Base-by-base conservation (phyloP, 139 green algal species). In the Closterium sp. region DNA sequence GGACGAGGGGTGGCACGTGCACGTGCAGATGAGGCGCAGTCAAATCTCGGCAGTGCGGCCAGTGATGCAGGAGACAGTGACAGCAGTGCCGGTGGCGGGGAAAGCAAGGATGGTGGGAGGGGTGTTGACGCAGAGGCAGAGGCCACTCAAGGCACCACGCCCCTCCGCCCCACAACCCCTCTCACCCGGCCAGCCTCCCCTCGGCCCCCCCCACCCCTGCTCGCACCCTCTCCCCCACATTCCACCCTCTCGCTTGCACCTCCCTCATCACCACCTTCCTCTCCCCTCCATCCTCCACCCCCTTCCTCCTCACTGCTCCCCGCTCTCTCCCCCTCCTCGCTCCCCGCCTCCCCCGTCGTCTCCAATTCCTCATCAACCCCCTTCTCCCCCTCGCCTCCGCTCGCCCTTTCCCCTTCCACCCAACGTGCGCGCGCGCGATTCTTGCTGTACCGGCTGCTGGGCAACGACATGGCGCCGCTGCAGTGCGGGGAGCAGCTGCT, bases 381-480 rank as follows among this genome's bases (percentile, higher is more conserved):
- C 25, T 19, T 19, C 12, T 4, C 12, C 55, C n/a, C 12, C 16
- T 19, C 4, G 16, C 55, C 55, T 19, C 23, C 43, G 8, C 43
- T 28, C 10, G 12, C 43, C 12, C 2, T 19, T 19, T 12, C 12
- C 4, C 55, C 55, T 19, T 19, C 7, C 55, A 1, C 23, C 55
- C 55, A n/a, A n/a, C 55, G 16, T 76, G 55, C 55, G 25, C 55
- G 16, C 16, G 55, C 55, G 55, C 55, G 55, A 16, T 88, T 91
- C 28, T 36, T 88, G 33, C 34, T 91, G 23, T 91, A 89, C 89
- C 35, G 89, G 31, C 36, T 91, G 16, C 64, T 91, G 8, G 89
- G 89, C 21, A 91, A 91, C 89, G 88, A 91, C 66, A 91, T 91
- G 89, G 66, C 89, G 23, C 89, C 89, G 34, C 66, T 91, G 30